Evolutionary conservation across 371 early-diverging fungal species (phyloP), one percentile per base, ranked within the genome.

Genomic region (Zopfochytrium polystomum): DNA sequence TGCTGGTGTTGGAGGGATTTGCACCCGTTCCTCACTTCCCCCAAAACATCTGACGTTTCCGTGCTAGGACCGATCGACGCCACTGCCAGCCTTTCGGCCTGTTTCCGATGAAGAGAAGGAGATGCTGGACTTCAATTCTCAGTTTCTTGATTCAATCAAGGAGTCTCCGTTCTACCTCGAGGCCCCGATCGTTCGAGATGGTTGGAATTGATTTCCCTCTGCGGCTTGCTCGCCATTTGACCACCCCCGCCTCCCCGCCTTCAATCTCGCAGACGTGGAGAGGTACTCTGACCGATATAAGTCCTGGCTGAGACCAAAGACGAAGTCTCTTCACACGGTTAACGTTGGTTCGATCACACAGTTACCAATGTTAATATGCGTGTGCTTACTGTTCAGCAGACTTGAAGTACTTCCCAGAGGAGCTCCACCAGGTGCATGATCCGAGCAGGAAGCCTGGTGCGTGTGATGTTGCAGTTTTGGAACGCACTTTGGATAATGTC

Each of bases 281-380:
- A 52, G 65, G 15, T 65, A 59, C 48, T 47, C 60, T 30, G 65
- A 65, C 35, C 38, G 42, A 54, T 65, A 59, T 60, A 65, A 59
- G 30, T 53, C 52, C 22, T 52, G 59, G 54, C 32, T 49, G 31
- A 20, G 47, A 27, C 52, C 60, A 13, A 53, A 51, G 25, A 45
- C 35, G 29, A 58, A 65, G 48, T 52, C 54, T 30, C 13, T 59
- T 15, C 23, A n/a, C 3, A 18, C 46, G 1, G 30, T 65, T 13
- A 45, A 43, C 13, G 47, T 54, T 15, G 63, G 63, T 56, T 34
- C n/a, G 50, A 5, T n/a, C 32, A 15, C 13, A 13, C 1, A 52
- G 33, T 11, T 25, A 4, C 30, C 18, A 29, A 15, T 29, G 31
- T 31, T 31, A 22, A 32, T 38, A 35, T 18, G 18, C 25, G 11